These are phyloP conservation scores for Neurospora africana DNA, from an alignment of 495 filamentous ascomycete species.

Conservation along the genomic window DNA sequence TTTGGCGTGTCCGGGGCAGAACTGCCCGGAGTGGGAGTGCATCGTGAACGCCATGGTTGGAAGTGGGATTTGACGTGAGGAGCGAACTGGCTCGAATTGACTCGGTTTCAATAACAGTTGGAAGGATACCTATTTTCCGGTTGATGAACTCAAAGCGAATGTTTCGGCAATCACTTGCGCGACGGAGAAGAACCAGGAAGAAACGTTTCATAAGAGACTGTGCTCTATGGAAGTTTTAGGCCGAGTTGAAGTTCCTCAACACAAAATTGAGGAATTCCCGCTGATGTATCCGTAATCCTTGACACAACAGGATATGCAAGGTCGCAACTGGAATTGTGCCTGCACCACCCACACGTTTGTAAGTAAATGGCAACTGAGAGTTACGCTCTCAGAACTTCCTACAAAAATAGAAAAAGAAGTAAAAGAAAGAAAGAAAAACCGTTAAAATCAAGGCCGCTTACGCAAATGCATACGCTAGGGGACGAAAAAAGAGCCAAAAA, in stretches of 20 bases:
- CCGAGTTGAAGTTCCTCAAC: background rate
- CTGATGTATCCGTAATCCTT: background rate
- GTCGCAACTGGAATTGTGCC: background rate
- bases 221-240: background rate
- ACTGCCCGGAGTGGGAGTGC: slow-evolving; percentile 95
- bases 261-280: background rate
- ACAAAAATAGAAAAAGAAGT: slow-evolving; percentile 1
- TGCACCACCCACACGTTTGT: background rate
- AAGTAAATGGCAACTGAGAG: background rate
- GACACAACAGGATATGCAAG: background rate
- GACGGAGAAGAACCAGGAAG: background rate
- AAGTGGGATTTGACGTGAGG: background rate
- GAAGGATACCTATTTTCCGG: background rate
- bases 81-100: background rate
- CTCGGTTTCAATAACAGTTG: background rate
- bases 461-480: background rate
- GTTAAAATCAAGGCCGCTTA: background rate
- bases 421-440: slow-evolving; percentile 4
- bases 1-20: slow-evolving; percentile 82
- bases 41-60: slow-evolving; percentile 86
- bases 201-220: background rate
- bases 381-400: background rate
- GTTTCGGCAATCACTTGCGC: background rate
- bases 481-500: slow-evolving; percentile 9
- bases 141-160: too few species aligned